Conservation (phyloP, 768 basidiomycete genomes). For the Suillus subaureus region DNA sequence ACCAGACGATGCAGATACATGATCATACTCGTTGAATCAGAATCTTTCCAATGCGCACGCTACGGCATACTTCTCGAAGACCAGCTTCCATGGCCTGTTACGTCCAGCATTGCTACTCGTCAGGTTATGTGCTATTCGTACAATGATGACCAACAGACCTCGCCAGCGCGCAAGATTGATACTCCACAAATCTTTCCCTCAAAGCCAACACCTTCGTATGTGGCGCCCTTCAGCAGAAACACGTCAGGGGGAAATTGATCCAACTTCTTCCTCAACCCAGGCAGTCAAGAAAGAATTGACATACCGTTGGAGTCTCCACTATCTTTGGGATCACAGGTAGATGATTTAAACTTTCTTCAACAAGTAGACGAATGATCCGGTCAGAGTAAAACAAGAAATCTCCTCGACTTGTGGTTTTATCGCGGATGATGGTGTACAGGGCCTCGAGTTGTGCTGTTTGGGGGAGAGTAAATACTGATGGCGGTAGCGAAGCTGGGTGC, state of each 20-base stretch:
- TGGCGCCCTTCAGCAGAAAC: conserved; percentile 55
- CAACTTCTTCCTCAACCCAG: not conserved
- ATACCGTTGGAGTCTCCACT: conserved; percentile 81
- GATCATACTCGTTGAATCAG: conserved; percentile 85
- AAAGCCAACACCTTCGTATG: conserved; percentile 91
- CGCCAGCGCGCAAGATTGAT: conserved; percentile 91
- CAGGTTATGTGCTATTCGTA: not conserved
- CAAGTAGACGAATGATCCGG: conserved; percentile 82
- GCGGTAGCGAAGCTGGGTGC: conserved; percentile 51
- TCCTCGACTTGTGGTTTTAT: conserved; percentile 83
- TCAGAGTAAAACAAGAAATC: conserved; percentile 98
- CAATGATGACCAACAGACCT: conserved; percentile 48
- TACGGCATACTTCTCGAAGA: conserved; percentile 91
- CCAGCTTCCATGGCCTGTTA: conserved; percentile 95
- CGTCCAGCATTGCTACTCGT: not conserved
- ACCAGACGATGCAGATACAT: not conserved
- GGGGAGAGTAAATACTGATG: conserved; percentile 86
- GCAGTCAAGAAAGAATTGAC: conserved; percentile 22
- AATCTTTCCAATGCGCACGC: conserved; percentile 95
- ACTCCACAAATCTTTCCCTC: conserved; percentile 97
- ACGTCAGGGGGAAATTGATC: not conserved
- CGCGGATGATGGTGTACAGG: conserved; percentile 91
- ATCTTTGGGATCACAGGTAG: conserved; percentile 75
- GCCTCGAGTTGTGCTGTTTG: conserved; percentile 95
- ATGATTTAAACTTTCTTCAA: conserved; percentile 89